Base-by-base conservation (phyloP, 331 rosid species). In the Quercus lobata region DNA sequence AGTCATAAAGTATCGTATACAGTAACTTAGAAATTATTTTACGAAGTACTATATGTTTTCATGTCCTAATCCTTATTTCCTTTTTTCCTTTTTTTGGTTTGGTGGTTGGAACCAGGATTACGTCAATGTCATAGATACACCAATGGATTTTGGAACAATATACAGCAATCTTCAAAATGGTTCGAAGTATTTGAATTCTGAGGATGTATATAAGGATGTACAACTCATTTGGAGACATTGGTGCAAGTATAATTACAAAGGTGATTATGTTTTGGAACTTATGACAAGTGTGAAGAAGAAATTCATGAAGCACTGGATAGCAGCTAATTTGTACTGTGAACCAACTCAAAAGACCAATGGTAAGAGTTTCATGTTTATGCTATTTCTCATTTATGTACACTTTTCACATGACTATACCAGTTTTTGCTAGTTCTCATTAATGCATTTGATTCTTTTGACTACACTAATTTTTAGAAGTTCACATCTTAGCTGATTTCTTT, bases 121-220 rank as follows among this genome's bases (percentile, higher is more conserved):
- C 80, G 90, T 93, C 37, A 97, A 93, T 83, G 94, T 95, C 86
- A 95, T 93, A 82, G 93, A 91, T 81, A 93, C 91, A 41, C 98
- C 99, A 46, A 95, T 95, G 98, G 99, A 95, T 87, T 95, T 95
- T 81, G 97, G 98, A 80, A 95, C 96, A 19, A 88, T 93, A 79
- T 90, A 96, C 90, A 87, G 83, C 83, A 90, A 90, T 76, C 93
- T 95, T 32, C 98, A 93, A 88, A 83, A 76, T 71, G 86, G 91
- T 79, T 78, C 54, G 14, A 93, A 93, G 85, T 95, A 95, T 86
- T 72, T 54, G 86, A 91, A 89, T 81, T 91, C 99, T 0, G 94
- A 85, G 87, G 96, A 88, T 79, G 99, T 93, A 22, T 95, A 76
- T 81, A 93, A 86, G 80, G 99, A 93, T 86, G 94, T 95, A 57